These are phyloP conservation scores for Fusarium redolens DNA, from an alignment of 2,329 filamentous ascomycete genomes.

Conservation along the genomic window DNA sequence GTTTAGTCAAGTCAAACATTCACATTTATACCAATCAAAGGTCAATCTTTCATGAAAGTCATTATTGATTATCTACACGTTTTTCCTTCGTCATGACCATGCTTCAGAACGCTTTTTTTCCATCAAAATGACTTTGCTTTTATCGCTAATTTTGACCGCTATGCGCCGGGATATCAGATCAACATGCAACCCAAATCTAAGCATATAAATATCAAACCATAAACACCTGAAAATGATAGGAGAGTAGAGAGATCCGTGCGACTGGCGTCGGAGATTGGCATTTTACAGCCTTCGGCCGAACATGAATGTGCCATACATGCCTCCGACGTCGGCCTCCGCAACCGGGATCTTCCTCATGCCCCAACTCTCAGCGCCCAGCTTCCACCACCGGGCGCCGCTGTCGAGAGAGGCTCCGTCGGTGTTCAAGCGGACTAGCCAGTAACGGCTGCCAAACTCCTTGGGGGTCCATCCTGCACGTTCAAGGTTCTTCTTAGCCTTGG, in stretches of 20 bases:
- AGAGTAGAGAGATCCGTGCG: constrained; percentile 46
- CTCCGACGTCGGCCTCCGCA: constrained; percentile 89
- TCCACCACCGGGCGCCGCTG: constrained; percentile 74
- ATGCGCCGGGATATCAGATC: constrained; percentile 43
- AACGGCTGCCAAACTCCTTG: constrained; percentile 73
- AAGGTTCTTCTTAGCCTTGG: constrained; percentile 71
- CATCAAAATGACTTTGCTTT: constrained; percentile 46
- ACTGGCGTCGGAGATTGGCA: constrained; percentile 49
- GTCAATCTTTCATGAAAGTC: constrained; percentile 23
- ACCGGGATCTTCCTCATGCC: constrained; percentile 94
- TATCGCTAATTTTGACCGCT: constrained; percentile 44
- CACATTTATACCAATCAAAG: not conserved
- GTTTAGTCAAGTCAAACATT: not conserved
- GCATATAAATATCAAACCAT: constrained; percentile 5
- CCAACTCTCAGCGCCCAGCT: constrained; percentile 87
- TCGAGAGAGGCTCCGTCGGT: constrained; percentile 50
- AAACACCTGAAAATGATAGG: constrained; percentile 29
- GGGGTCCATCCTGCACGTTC: constrained; percentile 75
- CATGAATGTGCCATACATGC: constrained; percentile 85
- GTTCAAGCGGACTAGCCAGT: constrained; percentile 73
- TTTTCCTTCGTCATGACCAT: constrained; percentile 39
- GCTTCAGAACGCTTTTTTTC: constrained; percentile 38
- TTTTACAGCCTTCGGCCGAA: constrained; percentile 68
- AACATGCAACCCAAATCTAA: constrained; percentile 37
- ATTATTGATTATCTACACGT: constrained; percentile 40